phyloP scores from a whole-genome alignment of 768 basidiomycete genomes.

The Rossbeevera mucosa region DNA sequence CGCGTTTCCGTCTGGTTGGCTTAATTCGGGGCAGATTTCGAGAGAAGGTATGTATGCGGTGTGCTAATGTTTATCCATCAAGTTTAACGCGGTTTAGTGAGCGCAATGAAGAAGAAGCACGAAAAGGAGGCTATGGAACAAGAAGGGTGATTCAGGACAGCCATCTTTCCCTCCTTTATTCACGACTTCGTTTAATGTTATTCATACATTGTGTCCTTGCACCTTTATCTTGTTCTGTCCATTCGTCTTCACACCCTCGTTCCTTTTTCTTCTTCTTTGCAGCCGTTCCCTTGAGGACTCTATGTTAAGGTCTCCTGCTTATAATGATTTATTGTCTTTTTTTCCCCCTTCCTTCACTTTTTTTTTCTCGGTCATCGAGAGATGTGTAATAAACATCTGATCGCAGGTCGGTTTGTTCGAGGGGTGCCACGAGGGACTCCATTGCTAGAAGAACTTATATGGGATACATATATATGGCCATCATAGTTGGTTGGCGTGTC shows the following conservation, averaged over 20 bases:
- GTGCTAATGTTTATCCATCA: not conserved
- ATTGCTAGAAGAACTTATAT: no score
- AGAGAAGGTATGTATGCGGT: slow-evolving; percentile 60
- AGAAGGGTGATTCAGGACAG: slow-evolving; percentile 30
- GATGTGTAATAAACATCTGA: no score
- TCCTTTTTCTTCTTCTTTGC: not conserved
- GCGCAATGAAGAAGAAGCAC: slow-evolving; percentile 77
- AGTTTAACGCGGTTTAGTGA: slow-evolving; percentile 44
- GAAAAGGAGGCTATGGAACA: slow-evolving; percentile 70
- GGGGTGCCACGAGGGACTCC: no score
- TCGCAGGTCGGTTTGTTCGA: no score
- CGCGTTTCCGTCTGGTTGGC: slow-evolving; percentile 82
- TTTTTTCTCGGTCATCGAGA: not conserved
- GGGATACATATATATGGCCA: no score
- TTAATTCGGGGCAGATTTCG: slow-evolving; percentile 81
- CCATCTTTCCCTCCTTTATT: not conserved
- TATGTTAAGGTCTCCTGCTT: not conserved
- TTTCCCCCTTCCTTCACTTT: not conserved
- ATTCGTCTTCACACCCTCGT: not conserved
- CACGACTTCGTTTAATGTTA: not conserved
- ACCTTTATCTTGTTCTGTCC: not conserved
- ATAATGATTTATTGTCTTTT: not conserved
- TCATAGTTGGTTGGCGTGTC: no score
- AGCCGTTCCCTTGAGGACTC: not conserved
- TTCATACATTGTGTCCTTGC: not conserved